Evolutionary conservation across 2,329 filamentous ascomycete genomes (phyloP), one percentile per base, ranked within the genome.

Genomic region (Fusarium vanettenii): DNA sequence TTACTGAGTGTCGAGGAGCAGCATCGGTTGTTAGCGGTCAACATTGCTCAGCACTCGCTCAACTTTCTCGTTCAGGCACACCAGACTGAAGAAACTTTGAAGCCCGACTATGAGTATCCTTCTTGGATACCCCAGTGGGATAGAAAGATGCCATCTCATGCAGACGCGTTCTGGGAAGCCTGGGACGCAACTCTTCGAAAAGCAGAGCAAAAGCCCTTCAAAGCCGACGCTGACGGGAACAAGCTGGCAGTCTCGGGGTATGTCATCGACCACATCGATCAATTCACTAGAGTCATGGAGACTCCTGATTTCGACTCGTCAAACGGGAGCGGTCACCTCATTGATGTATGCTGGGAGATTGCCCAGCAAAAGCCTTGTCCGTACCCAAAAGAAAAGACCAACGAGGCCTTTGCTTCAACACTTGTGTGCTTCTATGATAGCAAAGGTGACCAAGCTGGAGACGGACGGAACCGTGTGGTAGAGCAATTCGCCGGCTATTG

Each of bases 181-280:
- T 69, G 66, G 66, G 66, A 69, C 8, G 63, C 66, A 1, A 69
- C 55, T 55, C 35, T 69, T 27, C 41, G 66, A 7, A 69, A 69
- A n/a, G 11, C 56, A 10, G 35, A 69, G 13, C 33, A 20, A 0
- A 60, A 37, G 5, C 8, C n/a, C 5, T 37, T 45, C 4, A 59
- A 60, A 13, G 45, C 64, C 3, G 2, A 45, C 1, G 14, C 43
- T n/a, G n/a, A 69, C 16, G 66, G 43, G 0, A 14, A 61, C 4
- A 59, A 43, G 16, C 35, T 69, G 0, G 43, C 13, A 11, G 37
- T 69, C n/a, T 69, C 63, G 1, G 66, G 66, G 0, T 13, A 67
- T 0, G 39, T 69, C 2, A 55, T 67, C 8, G 55, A 57, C 9
- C 22, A 16, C 7, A 5, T 69, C 35, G 66, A 67, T 9, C 27